Conservation (phyloP, 805 yeast species). For the Zygoascus ofunaensis region DNA sequence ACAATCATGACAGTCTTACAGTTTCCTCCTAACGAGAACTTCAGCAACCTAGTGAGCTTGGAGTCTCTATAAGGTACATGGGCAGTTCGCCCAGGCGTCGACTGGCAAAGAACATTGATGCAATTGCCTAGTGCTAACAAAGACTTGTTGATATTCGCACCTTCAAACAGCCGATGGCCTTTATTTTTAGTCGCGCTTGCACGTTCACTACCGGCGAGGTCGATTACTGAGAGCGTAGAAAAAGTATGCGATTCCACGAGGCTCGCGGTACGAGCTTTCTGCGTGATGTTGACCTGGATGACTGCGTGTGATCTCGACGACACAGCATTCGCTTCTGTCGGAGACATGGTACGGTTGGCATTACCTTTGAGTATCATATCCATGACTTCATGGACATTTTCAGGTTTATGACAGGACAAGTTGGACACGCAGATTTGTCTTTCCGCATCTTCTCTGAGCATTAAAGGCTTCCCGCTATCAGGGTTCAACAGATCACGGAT, state of each 20-base stretch:
- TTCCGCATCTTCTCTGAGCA: conserved; percentile 63
- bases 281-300: conserved; percentile 65
- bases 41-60: conserved; percentile 74
- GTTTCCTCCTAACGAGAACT: conserved; percentile 87
- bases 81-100: conserved; percentile 52
- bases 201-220: conserved; percentile 90
- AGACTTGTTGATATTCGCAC: conserved; percentile 88
- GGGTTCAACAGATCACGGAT: conserved; percentile 72
- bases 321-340: conserved; percentile 85
- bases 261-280: conserved; percentile 51
- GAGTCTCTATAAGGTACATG: conserved; percentile 92
- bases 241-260: conserved; percentile 57
- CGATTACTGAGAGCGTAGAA: conserved; percentile 81
- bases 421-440: conserved; percentile 63
- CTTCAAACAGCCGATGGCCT: conserved; percentile 76
- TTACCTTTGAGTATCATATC: conserved; percentile 67
- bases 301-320: conserved; percentile 94
- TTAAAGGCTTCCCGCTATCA: conserved; percentile 25
- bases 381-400: conserved; percentile 34
- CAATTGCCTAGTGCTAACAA: conserved; percentile 87
- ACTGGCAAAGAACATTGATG: conserved; percentile 81
- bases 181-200: conserved; percentile 83
- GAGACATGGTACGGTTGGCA: conserved; percentile 65
- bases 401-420: conserved; percentile 53
- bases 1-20: conserved; percentile 96